Conservation (phyloP, 331 rosid genomes). For the Spiraea crenata region DNA sequence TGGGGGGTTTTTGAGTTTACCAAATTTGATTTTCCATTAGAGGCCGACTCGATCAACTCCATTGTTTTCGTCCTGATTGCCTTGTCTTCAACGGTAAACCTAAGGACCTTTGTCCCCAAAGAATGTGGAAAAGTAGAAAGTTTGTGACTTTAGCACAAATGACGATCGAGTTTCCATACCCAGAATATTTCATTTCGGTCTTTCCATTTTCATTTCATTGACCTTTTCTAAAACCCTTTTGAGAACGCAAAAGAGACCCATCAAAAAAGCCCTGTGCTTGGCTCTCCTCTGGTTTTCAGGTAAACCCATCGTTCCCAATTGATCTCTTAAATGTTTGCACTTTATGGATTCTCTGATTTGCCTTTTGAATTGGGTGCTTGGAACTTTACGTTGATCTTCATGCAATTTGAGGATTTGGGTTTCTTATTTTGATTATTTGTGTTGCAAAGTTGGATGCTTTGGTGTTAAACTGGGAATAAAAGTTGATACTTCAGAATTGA, state of each 20-base stretch:
- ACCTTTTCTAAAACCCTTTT: too few relatives aligned
- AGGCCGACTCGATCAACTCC: background rate
- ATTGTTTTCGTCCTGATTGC: constrained; percentile 5
- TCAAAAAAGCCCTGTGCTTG: background rate
- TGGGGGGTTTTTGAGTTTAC: background rate
- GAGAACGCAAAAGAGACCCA: background rate
- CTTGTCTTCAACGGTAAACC: background rate
- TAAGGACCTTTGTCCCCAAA: background rate
- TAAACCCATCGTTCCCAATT: background rate
- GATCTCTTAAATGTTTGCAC: background rate
- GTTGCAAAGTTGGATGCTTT: background rate
- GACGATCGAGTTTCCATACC: background rate
- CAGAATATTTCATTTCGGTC: background rate
- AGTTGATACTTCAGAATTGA: background rate
- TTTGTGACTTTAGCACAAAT: background rate
- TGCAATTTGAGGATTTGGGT: constrained; percentile 5
- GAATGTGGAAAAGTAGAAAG: background rate
- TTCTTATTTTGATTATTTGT: background rate
- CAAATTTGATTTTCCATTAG: background rate
- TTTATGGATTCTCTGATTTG: background rate
- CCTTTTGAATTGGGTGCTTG: background rate
- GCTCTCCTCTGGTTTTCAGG: constrained; percentile 17
- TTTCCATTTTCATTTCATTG: background rate
- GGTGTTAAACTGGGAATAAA: background rate
- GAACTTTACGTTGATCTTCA: background rate